Conservation (phyloP, 768 basidiomycete genomes). For the Dentipellis sp. region DNA sequence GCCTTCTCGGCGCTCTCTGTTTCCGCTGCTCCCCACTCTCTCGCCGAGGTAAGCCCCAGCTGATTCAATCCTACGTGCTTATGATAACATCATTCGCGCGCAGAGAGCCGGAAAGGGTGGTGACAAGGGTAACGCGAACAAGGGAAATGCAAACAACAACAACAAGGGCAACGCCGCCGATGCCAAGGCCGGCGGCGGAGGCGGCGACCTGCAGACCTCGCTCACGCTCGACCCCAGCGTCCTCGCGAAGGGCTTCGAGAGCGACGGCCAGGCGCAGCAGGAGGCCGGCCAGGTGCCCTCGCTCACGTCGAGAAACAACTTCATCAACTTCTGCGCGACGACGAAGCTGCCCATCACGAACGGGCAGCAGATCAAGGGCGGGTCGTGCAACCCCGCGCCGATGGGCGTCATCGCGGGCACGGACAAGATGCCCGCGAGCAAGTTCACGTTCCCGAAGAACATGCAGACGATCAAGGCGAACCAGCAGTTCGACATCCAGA, state of each 20-base stretch:
- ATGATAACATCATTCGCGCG: background rate
- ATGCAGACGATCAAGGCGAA: conserved; percentile 29
- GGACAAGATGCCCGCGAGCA: conserved; percentile 36
- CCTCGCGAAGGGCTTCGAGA: conserved; percentile 34
- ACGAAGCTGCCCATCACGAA: conserved; percentile 34
- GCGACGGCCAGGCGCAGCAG: conserved; percentile 35
- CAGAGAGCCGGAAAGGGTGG: background rate
- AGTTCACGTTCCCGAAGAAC: conserved; percentile 34
- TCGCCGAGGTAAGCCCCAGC: background rate
- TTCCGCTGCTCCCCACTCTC: conserved; percentile 7
- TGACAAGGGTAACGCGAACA: background rate
- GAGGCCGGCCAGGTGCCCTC: conserved; percentile 38
- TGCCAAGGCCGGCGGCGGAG: conserved; percentile 10
- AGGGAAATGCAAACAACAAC: background rate
- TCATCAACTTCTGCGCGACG: conserved; percentile 46
- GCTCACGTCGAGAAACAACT: conserved; percentile 53
- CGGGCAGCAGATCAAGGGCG: conserved; percentile 27
- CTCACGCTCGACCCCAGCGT: conserved; percentile 32
- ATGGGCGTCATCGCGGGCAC: conserved; percentile 37
- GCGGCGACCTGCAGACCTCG: conserved; percentile 4
- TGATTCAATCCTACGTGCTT: background rate
- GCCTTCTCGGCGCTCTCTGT: conserved; percentile 18
- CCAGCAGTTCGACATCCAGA: conserved; percentile 34
- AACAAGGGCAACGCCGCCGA: background rate
- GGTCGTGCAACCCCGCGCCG: conserved; percentile 28